Evolutionary conservation across 176 grass and related monocot genomes (phyloP).

Genomic region (Phoenix dactylifera): DNA sequence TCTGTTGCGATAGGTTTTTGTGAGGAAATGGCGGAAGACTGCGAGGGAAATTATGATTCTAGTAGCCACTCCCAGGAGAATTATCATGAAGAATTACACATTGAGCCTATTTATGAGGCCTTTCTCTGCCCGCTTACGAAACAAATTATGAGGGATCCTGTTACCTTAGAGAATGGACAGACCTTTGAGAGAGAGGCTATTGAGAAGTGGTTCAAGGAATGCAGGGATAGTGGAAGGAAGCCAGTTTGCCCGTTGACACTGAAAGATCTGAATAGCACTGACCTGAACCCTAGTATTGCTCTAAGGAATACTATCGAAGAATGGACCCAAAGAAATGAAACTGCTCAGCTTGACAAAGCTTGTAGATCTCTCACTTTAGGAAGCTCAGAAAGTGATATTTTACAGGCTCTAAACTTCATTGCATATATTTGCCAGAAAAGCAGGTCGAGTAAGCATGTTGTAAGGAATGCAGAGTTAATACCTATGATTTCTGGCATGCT

Average conservation of each 20-base stretch:
- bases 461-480: conserved; percentile 15
- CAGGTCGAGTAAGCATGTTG: neutral
- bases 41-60: no score
- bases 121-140: conserved; percentile 46
- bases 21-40: no score
- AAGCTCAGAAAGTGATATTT: conserved; percentile 25
- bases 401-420: conserved; percentile 8
- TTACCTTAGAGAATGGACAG: conserved; percentile 36
- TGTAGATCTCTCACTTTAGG: conserved; percentile 25
- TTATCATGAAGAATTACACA: no score
- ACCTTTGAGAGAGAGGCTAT: conserved; percentile 35
- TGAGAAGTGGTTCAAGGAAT: conserved; percentile 29
- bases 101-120: neutral
- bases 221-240: conserved; percentile 1
- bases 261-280: conserved; percentile 8
- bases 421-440: conserved; percentile 16
- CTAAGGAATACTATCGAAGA: conserved; percentile 25
- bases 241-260: conserved; percentile 9
- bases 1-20: no score
- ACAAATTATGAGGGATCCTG: conserved; percentile 36
- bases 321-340: conserved; percentile 25
- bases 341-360: conserved; percentile 16
- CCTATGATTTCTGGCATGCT: conserved; percentile 21
- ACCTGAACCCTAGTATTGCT: conserved; percentile 27
- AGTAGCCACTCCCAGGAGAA: no score